Evolutionary conservation across 768 basidiomycete genomes (phyloP), one percentile per base, ranked within the genome.

Genomic region (Rubroboletus satanas): DNA sequence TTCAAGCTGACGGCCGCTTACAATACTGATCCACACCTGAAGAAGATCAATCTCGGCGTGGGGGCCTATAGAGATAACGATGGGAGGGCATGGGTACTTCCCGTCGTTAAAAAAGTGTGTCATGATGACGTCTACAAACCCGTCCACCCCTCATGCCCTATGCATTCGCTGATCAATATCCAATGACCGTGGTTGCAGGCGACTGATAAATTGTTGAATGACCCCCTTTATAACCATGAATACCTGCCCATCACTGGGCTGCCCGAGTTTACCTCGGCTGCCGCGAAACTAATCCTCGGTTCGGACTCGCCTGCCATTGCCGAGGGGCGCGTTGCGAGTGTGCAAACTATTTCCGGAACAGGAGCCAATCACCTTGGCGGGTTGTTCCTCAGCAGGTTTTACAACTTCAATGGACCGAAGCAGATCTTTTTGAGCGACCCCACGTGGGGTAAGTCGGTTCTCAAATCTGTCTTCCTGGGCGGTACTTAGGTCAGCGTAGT

Each of bases 261-360:
- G 39, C 82, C 87, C 36, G 85, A 86, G 54, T 98, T 88, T 68
- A 93, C 87, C 14, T 73, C 79, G 52, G 85, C 86, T 7, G 94
- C 95, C 7, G 92, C 88, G 14, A 85, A 83, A 62, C 74, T 98
- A 45, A 87, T 96, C 42, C 78, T 97, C 38, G 91, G 93, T 7
- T 35, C 77, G n/a, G 75, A 83, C 45, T 88, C 88, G 15, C 75
- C 79, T 49, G 89, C 85, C 14, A 74, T 98, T 57, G 73, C 78
- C 60, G 87, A 91, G 57, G 77, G 76, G 31, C 83, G 92, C 48
- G 85, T 85, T 32, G 78, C 82, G 38, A 89, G 87, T 68, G 89
- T 89, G 45, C 95, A 98, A 75, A 95, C 95, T 14, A 90, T 97
- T 61, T 96, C 93, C 14, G 95, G 95, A 28, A 98, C 95, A 2